phyloP scores from a whole-genome alignment of 2,329 filamentous ascomycete species.

The Hortaea werneckii region DNA sequence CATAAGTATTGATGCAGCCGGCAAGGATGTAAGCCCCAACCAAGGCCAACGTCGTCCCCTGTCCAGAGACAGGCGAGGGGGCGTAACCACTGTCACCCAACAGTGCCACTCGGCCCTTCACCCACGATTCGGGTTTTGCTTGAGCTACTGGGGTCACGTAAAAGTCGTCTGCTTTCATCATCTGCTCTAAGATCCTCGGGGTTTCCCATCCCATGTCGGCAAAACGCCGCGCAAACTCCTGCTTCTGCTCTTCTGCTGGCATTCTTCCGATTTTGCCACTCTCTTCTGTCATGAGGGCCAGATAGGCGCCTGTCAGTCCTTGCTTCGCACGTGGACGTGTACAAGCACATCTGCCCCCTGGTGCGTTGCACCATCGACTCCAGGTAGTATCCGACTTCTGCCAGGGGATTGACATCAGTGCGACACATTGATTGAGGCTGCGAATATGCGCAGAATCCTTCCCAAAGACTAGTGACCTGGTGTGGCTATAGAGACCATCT shows the following conservation, averaged over 20 bases:
- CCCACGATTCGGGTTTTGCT: constrained; percentile 15
- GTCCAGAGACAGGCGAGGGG: constrained; percentile 20
- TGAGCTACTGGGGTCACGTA: constrained; percentile 19
- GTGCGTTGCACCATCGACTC: constrained; percentile 19
- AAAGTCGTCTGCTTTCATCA: constrained; percentile 29
- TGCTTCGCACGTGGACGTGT: constrained; percentile 11
- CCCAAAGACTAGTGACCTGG: constrained; percentile 16
- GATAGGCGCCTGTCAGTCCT: constrained; percentile 5
- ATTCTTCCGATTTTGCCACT: constrained; percentile 2
- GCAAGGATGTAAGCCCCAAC: constrained; percentile 23
- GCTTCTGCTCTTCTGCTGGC: constrained; percentile 13
- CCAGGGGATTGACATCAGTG: constrained; percentile 18
- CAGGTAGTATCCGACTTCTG: constrained; percentile 15
- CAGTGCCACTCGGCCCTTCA: constrained; percentile 17
- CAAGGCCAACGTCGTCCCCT: constrained; percentile 23
- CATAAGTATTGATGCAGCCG: constrained; percentile 14
- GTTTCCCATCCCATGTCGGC: constrained; percentile 18
- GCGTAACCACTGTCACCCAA: constrained; percentile 22
- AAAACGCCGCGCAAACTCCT: constrained; percentile 13
- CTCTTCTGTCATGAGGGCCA: constrained; percentile 3
- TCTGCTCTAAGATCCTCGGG: constrained; percentile 10
- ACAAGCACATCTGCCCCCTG: constrained; percentile 16
- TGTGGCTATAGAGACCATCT: constrained; percentile 19
- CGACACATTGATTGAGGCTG: constrained; percentile 13
- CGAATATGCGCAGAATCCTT: constrained; percentile 8